Conservation (phyloP, 169 alveolate genomes). For the Cryptosporidium parvum region DNA sequence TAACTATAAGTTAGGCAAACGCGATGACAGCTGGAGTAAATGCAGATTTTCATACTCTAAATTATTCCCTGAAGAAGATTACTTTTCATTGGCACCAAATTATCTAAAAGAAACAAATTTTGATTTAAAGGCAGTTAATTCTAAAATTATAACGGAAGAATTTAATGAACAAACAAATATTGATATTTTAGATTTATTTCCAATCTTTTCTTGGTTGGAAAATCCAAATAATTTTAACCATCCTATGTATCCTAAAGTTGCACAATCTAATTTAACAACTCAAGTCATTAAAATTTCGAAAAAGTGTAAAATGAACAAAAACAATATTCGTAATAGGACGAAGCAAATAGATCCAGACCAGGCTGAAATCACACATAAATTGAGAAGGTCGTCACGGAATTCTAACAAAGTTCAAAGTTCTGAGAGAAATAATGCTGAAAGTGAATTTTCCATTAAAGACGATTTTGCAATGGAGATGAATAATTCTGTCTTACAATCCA, state of each 20-base stretch:
- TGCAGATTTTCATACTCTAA: slow-evolving; percentile 16
- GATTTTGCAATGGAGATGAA: background rate
- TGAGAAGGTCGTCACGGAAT: slow-evolving; percentile 57
- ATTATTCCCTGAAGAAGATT: background rate
- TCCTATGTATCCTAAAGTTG: background rate
- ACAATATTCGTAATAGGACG: background rate
- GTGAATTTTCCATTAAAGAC: background rate
- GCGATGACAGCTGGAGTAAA: slow-evolving; percentile 11
- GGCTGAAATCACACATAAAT: background rate
- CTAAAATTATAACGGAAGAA: background rate
- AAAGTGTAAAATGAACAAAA: background rate
- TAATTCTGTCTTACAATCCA: background rate
- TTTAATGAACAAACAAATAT: background rate
- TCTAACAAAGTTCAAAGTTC: background rate
- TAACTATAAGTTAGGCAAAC: background rate
- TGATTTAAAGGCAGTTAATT: background rate
- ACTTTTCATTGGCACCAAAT: background rate
- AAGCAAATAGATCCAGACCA: background rate
- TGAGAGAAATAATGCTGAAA: background rate
- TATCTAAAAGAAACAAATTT: background rate
- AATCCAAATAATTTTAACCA: slow-evolving; percentile 8
- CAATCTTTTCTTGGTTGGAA: slow-evolving; percentile 58
- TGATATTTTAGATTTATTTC: slow-evolving; percentile 61
- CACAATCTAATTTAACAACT: background rate
- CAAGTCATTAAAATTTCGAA: background rate